phyloP scores from a whole-genome alignment of 1,284 basidiomycete genomes.

The Tremellales sp. region DNA sequence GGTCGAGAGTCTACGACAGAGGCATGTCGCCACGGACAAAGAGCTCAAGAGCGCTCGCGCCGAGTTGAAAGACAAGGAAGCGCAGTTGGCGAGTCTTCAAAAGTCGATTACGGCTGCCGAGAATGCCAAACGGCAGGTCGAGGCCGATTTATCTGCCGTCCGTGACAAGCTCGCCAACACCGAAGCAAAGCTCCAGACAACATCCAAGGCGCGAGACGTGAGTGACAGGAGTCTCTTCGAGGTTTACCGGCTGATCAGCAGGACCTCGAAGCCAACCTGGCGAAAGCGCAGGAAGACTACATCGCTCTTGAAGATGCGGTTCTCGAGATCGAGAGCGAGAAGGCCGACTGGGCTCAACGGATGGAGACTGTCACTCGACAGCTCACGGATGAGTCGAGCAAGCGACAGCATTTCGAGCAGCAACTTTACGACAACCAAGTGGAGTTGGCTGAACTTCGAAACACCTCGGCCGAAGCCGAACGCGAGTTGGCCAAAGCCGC shows the following conservation, averaged over 20 bases:
- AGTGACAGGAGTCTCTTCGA: slow-evolving; percentile 21
- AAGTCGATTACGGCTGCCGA: slow-evolving; percentile 61
- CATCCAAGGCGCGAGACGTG: slow-evolving; percentile 67
- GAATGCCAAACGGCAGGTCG: slow-evolving; percentile 63
- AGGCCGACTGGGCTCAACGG: slow-evolving; percentile 67
- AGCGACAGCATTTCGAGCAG: slow-evolving; percentile 70
- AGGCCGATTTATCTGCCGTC: slow-evolving; percentile 69
- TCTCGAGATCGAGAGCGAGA: slow-evolving; percentile 75
- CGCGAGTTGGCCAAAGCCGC: slow-evolving; percentile 74
- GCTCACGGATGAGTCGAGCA: slow-evolving; percentile 49
- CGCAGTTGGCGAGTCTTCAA: slow-evolving; percentile 54
- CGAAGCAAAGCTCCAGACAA: slow-evolving; percentile 64
- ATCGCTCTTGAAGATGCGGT: slow-evolving; percentile 83
- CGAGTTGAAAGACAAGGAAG: slow-evolving; percentile 55
- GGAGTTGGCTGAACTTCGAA: slow-evolving; percentile 63
- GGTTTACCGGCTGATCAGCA: slow-evolving; percentile 38
- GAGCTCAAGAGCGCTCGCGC: slow-evolving; percentile 59
- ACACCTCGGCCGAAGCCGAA: slow-evolving; percentile 70
- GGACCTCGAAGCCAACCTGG: slow-evolving; percentile 71
- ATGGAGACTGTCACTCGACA: slow-evolving; percentile 59
- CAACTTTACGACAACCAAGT: slow-evolving; percentile 60
- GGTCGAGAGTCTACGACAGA: slow-evolving; percentile 47
- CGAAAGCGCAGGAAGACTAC: slow-evolving; percentile 61
- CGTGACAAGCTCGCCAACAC: slow-evolving; percentile 68
- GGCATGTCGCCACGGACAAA: slow-evolving; percentile 52